Evolutionary conservation across 768 basidiomycete genomes (phyloP), one percentile per base, ranked within the genome.

Genomic region (Suillus bovinus): DNA sequence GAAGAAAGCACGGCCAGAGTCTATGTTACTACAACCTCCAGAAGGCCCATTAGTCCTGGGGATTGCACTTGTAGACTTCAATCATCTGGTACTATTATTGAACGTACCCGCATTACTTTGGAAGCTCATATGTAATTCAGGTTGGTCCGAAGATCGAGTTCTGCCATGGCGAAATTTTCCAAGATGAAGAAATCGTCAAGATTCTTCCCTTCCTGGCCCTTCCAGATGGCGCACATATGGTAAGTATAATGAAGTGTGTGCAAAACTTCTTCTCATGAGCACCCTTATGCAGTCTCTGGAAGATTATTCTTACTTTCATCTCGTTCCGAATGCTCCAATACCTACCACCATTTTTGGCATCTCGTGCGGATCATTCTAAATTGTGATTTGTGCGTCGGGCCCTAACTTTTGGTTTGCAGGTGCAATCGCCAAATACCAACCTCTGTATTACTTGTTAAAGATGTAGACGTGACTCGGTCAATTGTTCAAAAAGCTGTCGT

Each of bases 401-500:
- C 22, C 20, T 56, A 27, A 56, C 17, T 29, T 39, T 56, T 56
- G 17, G 49, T 60, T 52, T 55, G 11, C 62, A 95, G 93, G 68
- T 96, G 96, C 72, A 98, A 99, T 69, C 93, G 96, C 55, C 97
- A 99, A 79, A 94, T 99, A 38, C 80, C 92, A 11, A 81, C 95
- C 2, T 82, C 89, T 0, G 81, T 87, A 27, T 81, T 99, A 33
- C 79, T 94, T 5, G 88, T 91, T 53, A 90, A 89, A 70, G 83
- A 86, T 42, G 79, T 84, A 2, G 96, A 97, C 65, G 93, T 99
- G 20, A 99, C 97, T 5, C 87, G 97, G 17, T 94, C 91, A 5
- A 99, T 90, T 10, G 97, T 99, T 0, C 97, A 99, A 75, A 99
- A 99, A 72, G 96, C 97, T 0, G 93, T 99, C 4, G 94, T 99